Evolutionary conservation across 1,284 basidiomycete species (phyloP), one percentile per base, ranked within the genome.

Genomic region (Afroboletus lepidellus): DNA sequence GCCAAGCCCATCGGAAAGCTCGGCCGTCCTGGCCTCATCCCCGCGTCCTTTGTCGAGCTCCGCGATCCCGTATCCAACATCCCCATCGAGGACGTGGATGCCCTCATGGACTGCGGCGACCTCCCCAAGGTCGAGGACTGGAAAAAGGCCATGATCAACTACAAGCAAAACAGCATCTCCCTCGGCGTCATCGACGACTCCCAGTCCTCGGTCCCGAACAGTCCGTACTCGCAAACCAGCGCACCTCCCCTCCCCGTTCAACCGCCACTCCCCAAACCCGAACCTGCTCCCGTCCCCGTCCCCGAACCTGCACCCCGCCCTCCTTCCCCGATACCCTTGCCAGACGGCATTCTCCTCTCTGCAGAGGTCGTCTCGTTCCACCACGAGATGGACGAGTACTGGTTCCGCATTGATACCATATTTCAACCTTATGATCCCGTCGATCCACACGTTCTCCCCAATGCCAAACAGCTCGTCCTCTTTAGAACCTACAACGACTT

Each of bases 401-500:
- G 96, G 94, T 99, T 98, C 81, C 86, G 94, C 34, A 81, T 98
- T 46, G 86, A 96, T 65, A 94, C 91, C 41, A 74, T 87, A 42
- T 98, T 88, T 72, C 87, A 94, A 57, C 92, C 93, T 0, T 92
- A 90, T 61, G 79, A 81, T 53, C 72, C 77, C 7, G 67, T 79
- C 3, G 80, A 77, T 23, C 77, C 78, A 42, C 70, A 70, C 46
- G 65, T 66, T 34, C 77, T 87, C 38, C 87, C 83, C 36, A 80
- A 79, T 5, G 84, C 90, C 13, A 89, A 85, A 63, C 85, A 92
- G 25, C 84, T 99, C 48, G 87, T 95, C 58, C 80, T 99, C 37
- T 98, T 97, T 73, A 85, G 97, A 46, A 85, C 93, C 16, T 99
- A 99, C 76, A 92, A 97, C 65, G 95, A 99, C 70, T 99, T 99